Percentiles rank a stretch among this genome's conserved stretches.
These are phyloP conservation scores for Candida sp. DNA, from an alignment of 1,139 yeast species.

Conservation along the genomic window DNA sequence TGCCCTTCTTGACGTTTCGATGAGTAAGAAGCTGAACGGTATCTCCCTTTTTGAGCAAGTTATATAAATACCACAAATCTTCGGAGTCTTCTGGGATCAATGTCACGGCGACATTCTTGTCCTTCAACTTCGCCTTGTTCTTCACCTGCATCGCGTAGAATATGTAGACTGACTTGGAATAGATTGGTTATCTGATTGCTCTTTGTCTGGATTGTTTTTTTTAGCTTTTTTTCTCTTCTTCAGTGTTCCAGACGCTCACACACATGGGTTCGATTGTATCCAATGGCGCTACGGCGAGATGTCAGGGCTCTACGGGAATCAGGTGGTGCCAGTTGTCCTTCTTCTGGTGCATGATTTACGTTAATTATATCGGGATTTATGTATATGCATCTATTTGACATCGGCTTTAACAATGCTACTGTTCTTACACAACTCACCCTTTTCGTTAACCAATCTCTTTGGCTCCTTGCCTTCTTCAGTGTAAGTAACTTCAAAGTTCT, in stretches of 20 bases:
- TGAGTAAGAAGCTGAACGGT: constrained; percentile 69
- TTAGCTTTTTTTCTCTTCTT: background rate
- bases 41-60: constrained; percentile 78
- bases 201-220: background rate
- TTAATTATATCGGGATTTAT: background rate
- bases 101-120: constrained; percentile 66
- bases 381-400: constrained; percentile 55
- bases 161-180: background rate
- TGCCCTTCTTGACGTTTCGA: constrained; percentile 60
- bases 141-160: constrained; percentile 17
- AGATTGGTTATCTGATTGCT: background rate
- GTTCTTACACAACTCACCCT: constrained; percentile 76
- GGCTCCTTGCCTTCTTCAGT: constrained; percentile 82
- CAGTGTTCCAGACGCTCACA: background rate
- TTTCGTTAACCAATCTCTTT: constrained; percentile 76
- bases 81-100: constrained; percentile 88
- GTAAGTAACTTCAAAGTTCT: constrained; percentile 75
- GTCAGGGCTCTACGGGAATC: too few species aligned
- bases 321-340: too few species aligned
- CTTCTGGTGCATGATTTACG: background rate
- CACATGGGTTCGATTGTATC: too few species aligned
- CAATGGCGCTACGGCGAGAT: too few species aligned
- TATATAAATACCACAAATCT: constrained; percentile 90
- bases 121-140: constrained; percentile 37
- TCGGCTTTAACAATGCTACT: constrained; percentile 68